Evolutionary conservation across 2,329 filamentous ascomycete species (phyloP), one percentile per base, ranked within the genome.

Genomic region (Elsinoe perseae): DNA sequence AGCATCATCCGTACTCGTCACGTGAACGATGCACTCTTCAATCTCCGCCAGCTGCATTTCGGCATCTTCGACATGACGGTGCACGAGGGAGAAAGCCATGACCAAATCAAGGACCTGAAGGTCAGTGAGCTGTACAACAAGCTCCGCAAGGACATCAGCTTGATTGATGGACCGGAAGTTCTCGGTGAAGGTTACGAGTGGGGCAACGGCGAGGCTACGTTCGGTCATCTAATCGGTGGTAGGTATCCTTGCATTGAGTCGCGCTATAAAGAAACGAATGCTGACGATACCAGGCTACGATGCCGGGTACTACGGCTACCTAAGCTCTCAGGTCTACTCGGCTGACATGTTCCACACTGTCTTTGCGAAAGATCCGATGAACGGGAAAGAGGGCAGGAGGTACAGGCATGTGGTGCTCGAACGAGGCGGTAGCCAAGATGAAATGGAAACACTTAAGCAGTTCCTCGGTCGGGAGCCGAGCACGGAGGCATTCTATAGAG

Each of bases 11-110:
- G 78, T 50, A 89, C 86, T 12, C 89, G 89, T 72, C 85, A 90
- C 64, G 84, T 92, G 67, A 92, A 92, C 68, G 87, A 84, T 59
- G 86, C 86, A 0, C 78, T 89, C 4, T 87, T 86, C 72, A 91
- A 89, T 66, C 77, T 92, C 25, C 79, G 85, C 38, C 88, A 92
- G 70, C 75, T 93, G 40, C 83, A 89, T 69, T 89, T 90, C 65
- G 88, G 87, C 36, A 85, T 88, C 59, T 92, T 88, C 63, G 87
- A 93, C 68, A 92, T 93, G 87, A 82, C 82, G 0, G 79, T 92
- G 2, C 88, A 93, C 71, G 81, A 83, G 25, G 84, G 86, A 6
- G 75, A 77, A 61, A 80, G 78, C n/a, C 86, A 89, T 61, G 81
- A 80, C 9, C 85, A 82, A n/a, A 73, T 86, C 14, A 78, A 88